These are phyloP conservation scores for Phytophthora kernoviae DNA, from an alignment of 352 stramenopile genomes.

Conservation along the genomic window DNA sequence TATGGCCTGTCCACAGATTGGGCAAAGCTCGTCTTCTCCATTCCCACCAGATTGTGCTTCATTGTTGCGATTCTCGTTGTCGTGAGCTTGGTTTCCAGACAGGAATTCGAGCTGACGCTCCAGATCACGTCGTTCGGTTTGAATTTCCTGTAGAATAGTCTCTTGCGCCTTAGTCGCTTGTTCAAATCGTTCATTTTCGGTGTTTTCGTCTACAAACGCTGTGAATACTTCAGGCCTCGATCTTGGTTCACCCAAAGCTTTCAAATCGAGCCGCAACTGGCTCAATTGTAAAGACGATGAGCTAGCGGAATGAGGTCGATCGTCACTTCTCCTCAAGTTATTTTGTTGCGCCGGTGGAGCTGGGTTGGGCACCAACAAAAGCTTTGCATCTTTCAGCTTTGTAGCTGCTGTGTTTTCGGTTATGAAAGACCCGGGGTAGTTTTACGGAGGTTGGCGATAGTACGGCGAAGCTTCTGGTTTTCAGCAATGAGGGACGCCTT, in stretches of 20 bases:
- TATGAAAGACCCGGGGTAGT: background rate
- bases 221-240: conserved; percentile 13
- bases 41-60: background rate
- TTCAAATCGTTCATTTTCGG: conserved; percentile 24
- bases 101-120: conserved; percentile 48
- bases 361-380: background rate
- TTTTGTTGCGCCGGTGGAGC: conserved; percentile 7
- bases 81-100: conserved; percentile 11
- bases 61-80: conserved; percentile 2
- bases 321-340: background rate
- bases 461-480: conserved; percentile 57
- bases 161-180: conserved; percentile 24
- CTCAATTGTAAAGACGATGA: conserved; percentile 31
- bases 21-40: conserved; percentile 47
- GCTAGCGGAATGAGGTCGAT: conserved; percentile 2
- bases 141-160: conserved; percentile 35
- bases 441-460: conserved; percentile 26
- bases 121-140: conserved; percentile 49
- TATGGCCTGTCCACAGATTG: conserved; percentile 57
- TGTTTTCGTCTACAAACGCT: conserved; percentile 25
- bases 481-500: conserved; percentile 51
- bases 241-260: conserved; percentile 2
- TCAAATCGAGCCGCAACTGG: conserved; percentile 44
- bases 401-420: background rate
- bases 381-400: conserved; percentile 6